Percentiles rank a stretch among this genome's conserved stretches.
These are phyloP conservation scores for Mitragyna speciosa DNA, from an alignment of 257 asterid genomes.

Conservation along the genomic window DNA sequence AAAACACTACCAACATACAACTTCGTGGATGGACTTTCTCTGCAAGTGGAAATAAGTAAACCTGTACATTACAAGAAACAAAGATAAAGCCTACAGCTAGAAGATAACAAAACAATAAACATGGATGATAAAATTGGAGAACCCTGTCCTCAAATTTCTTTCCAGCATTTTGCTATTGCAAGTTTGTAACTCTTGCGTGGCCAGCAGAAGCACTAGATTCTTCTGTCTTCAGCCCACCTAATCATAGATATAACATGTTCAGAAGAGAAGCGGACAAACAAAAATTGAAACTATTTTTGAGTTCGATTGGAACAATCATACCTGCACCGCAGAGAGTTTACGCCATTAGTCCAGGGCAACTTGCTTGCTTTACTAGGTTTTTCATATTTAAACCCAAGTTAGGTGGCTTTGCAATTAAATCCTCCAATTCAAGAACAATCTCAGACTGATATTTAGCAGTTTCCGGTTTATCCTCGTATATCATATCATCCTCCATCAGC, in stretches of 20 bases:
- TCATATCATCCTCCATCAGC: slow-evolving; percentile 85
- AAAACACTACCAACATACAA: background rate
- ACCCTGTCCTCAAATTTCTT: background rate
- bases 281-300: background rate
- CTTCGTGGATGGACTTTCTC: background rate
- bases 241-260: background rate
- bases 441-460: slow-evolving; percentile 34
- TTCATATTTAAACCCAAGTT: slow-evolving; percentile 22
- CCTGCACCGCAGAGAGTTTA: background rate
- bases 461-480: slow-evolving; percentile 52
- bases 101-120: slow-evolving; percentile 1
- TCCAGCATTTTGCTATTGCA: background rate
- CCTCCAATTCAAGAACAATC: slow-evolving; percentile 44
- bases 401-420: slow-evolving; percentile 31
- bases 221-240: background rate
- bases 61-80: background rate
- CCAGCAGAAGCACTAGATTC: background rate
- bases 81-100: background rate
- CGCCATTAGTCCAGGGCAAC: slow-evolving; percentile 8
- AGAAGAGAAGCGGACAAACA: background rate
- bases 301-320: background rate
- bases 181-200: background rate
- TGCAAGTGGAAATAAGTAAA: background rate
- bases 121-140: background rate
- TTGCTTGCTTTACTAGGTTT: slow-evolving; percentile 6